Evolutionary conservation across 2,329 filamentous ascomycete genomes (phyloP), one percentile per base, ranked within the genome.

Genomic region (Fusarium luffae): DNA sequence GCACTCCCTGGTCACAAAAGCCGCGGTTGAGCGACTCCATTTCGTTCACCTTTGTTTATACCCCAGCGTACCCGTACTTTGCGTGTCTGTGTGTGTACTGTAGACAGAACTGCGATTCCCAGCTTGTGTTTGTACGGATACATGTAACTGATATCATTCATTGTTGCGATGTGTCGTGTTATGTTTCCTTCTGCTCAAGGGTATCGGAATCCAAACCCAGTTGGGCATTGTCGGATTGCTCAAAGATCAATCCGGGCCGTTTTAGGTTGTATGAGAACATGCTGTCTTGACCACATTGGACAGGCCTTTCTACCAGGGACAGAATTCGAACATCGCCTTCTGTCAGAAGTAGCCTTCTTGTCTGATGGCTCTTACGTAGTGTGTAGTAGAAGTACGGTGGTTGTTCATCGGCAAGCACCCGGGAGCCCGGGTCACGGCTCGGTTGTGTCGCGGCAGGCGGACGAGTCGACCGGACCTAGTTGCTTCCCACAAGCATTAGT

Each of bases 351-450:
- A 37, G 34, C 34, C 34, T 37, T 56, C 21, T n/a, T 63, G 44
- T 46, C 34, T n/a, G 34, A 37, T 37, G 18, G 58, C 40, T 32
- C 23, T 58, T 64, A 28, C 14, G 47, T 44, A 50, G n/a, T 34
- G 51, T n/a, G 54, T 25, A 40, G 41, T 41, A n/a, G 34, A 23
- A 54, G 32, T 37, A 46, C 28, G 14, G 28, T 54, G 43, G 41
- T 63, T 56, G 34, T 59, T 54, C 54, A 51, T 68, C 68, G 68
- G 68, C 56, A 62, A 68, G 68, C 59, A 71, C 68, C 68, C 68
- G 68, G 68, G 59, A 71, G 63, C 68, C 65, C 68, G 64, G 64
- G 60, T 69, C 68, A 63, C 56, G 68, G 68, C 64, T 71, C 62
- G 67, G 67, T 54, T 69, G 58, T 62, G 57, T 69, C 67, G 66